Evolutionary conservation across 768 basidiomycete species (phyloP), one percentile per base, ranked within the genome.

Genomic region (Plicaturopsis crispa): DNA sequence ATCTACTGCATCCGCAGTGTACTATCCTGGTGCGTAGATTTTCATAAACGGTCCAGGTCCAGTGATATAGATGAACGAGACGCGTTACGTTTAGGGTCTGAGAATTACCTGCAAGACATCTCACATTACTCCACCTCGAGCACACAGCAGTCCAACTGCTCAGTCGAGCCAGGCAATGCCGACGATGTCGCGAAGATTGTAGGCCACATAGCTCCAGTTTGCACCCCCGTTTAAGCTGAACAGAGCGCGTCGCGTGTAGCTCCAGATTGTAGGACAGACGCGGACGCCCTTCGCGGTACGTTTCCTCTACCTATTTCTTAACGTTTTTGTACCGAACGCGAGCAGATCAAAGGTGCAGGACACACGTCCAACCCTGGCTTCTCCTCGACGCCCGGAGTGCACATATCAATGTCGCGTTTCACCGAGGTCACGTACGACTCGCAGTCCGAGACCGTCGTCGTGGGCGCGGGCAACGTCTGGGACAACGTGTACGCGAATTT

Each of bases 401-500:
- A 75, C 11, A 79, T 82, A 6, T 55, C 72, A 6, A 71, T 80
- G 73, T 52, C 43, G 26, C 56, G 63, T 2, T 77, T 80, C 49
- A 59, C 61, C 4, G 43, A 67, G n/a, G 64, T 75, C 16, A 56
- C 38, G 1, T 77, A 75, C 37, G 51, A 74, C 32, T 40, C 52
- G 2, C 38, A 45, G 0, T 46, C 63, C 0, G 58, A 67, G 39
- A 75, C 67, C 0, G 72, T 54, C 2, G 57, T 49, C 0, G 44
- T 73, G 18, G 71, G 70, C 1, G 47, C 69, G 4, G 71, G 71
- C 12, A 48, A 75, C n/a, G 61, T 77, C 19, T 84, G 79, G 80
- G 80, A 84, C 49, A 71, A 80, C 23, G 77, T 73, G 55, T 83
- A 81, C 44, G 59, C 61, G 3, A 70, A 68, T 5, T 62, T 84